Conservation (phyloP, 768 basidiomycete genomes). For the Kwoniella dejecticola region DNA sequence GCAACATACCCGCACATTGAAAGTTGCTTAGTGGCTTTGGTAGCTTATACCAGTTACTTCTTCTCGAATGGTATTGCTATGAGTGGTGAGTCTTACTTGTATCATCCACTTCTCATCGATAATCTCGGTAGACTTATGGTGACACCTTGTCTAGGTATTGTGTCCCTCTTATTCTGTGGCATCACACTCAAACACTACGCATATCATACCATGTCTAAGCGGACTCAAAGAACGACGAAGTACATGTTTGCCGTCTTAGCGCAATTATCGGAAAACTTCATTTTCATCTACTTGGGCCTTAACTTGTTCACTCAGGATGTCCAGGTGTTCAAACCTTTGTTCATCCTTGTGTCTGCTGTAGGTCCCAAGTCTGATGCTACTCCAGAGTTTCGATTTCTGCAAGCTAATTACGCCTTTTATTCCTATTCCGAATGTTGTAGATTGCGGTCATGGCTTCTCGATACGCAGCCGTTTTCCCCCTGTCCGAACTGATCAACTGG, state of each 20-base stretch:
- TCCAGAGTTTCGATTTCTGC: background rate
- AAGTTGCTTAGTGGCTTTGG: slow-evolving; percentile 90
- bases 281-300: slow-evolving; percentile 97
- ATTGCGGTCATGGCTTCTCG: slow-evolving; percentile 90
- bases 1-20: slow-evolving; percentile 81
- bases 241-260: slow-evolving; percentile 95
- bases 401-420: too few species aligned
- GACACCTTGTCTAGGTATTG: slow-evolving; percentile 74
- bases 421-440: too few species aligned
- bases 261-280: slow-evolving; percentile 95
- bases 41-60: slow-evolving; percentile 96
- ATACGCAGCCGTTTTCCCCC: slow-evolving; percentile 92
- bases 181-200: slow-evolving; percentile 99
- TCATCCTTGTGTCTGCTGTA: slow-evolving; percentile 84
- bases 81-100: slow-evolving; percentile 58
- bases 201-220: slow-evolving; percentile 97
- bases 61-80: slow-evolving; percentile 94
- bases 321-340: slow-evolving; percentile 90
- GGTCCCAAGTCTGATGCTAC: slow-evolving; percentile 22
- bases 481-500: slow-evolving; percentile 92
- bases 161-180: slow-evolving; percentile 95
- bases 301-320: slow-evolving; percentile 91
- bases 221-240: slow-evolving; percentile 89
- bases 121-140: background rate
- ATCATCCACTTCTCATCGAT: too few species aligned